Evolutionary conservation across 805 yeast genomes (phyloP).

Genomic region (Saccharomycopsis guyanensis): DNA sequence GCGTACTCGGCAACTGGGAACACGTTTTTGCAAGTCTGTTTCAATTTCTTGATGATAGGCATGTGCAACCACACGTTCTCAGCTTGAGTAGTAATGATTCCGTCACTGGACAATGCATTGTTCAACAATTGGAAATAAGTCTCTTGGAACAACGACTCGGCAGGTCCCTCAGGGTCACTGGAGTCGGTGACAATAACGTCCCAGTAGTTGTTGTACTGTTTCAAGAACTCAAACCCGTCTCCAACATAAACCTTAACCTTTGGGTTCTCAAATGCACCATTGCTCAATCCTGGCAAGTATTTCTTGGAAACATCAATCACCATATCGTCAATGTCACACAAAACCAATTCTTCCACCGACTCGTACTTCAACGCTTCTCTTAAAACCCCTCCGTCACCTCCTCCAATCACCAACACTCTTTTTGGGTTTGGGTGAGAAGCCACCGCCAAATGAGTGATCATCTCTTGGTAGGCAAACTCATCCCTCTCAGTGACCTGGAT

Average conservation of each 20-base stretch:
- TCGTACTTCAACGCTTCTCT: conserved; percentile 91
- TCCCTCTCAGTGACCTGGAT: conserved; percentile 97
- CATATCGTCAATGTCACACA: conserved; percentile 93
- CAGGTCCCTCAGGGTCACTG: conserved; percentile 98
- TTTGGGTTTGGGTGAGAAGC: conserved; percentile 93
- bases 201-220: conserved; percentile 73
- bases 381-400: conserved; percentile 98
- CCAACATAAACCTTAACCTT: conserved; percentile 87
- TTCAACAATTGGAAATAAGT: conserved; percentile 78
- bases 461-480: conserved; percentile 96
- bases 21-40: conserved; percentile 71
- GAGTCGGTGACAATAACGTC: conserved; percentile 97
- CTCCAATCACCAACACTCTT: conserved; percentile 91
- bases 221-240: conserved; percentile 95
- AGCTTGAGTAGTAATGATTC: conserved; percentile 86
- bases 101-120: conserved; percentile 87
- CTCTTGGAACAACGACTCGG: conserved; percentile 86
- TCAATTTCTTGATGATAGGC: conserved; percentile 72
- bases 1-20: conserved; percentile 92
- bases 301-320: conserved; percentile 82
- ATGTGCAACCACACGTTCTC: conserved; percentile 93
- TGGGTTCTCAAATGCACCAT: conserved; percentile 69
- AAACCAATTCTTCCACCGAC: conserved; percentile 76
- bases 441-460: conserved; percentile 91
- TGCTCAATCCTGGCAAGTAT: conserved; percentile 82